Evolutionary conservation across 1,284 basidiomycete species (phyloP), one percentile per base, ranked within the genome.

Genomic region (Cerrena zonata): DNA sequence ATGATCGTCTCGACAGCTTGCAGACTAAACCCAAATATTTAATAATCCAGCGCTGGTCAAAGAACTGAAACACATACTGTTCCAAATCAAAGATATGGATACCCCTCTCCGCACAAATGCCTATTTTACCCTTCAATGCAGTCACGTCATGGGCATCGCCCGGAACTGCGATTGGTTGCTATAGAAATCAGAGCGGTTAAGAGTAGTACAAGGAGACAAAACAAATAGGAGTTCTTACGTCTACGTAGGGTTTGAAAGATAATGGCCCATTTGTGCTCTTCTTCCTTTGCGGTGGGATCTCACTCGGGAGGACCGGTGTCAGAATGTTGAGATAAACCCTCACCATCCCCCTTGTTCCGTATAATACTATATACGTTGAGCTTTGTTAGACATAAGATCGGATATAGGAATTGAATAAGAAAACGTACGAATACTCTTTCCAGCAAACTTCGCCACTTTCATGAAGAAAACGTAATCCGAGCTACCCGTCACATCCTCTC

Each of bases 11-110:
- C 61, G 15, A 64, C 59, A 23, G 72, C 66, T 36, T 65, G 65
- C 18, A 55, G 51, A 24, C 62, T 43, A 34, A 15, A 34, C 7
- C 30, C 7, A 7, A 7, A 15, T 15, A 7, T 7, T 34, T 15
- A 34, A 15, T 7, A 7, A 34, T 34, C 7, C 30, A 7, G 7
- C 3, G 41, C 5, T 13, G 41, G 15, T 42, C 21, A 11, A 30
- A 24, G 5, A 34, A 36, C 10, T 7, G 25, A 43, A 24, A 39
- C 48, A 65, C 81, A 48, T 58, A 90, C 89, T 82, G 79, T 21
- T 70, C 77, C 25, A 82, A 84, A 58, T 86, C 79, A 7, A 80
- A 68, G 40, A 89, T 78, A 4, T 81, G 72, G 37, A 90, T 74
- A 5, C 80, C 78, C 40, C 79, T 78, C 25, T 78, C 76, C 1